Evolutionary conservation across 2,329 filamentous ascomycete genomes (phyloP).

Genomic region (Ophiocordyceps australis): DNA sequence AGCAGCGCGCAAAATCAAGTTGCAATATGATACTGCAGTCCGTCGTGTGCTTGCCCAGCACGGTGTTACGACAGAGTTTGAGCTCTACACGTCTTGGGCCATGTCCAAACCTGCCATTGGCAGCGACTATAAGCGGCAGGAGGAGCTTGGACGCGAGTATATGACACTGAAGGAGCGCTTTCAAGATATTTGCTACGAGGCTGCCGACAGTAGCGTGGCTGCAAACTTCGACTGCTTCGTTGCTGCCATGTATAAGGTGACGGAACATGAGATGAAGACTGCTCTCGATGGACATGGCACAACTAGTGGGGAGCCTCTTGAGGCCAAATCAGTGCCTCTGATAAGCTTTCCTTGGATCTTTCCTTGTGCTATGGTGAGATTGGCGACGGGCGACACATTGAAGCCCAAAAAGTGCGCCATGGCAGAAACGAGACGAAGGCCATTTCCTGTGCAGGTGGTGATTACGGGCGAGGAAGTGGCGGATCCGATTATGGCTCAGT

Average conservation of each 20-base stretch:
- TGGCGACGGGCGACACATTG: conserved; percentile 10
- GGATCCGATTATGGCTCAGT: no score
- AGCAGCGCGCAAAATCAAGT: conserved; percentile 49
- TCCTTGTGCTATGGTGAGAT: conserved; percentile 30
- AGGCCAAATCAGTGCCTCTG: conserved; percentile 46
- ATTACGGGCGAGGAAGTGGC: no score
- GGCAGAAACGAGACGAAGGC: conserved; percentile 3
- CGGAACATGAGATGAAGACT: conserved; percentile 47
- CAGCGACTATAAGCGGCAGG: conserved; percentile 71
- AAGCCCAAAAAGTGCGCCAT: conserved; percentile 6
- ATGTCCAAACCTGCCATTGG: conserved; percentile 54
- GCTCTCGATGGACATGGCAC: conserved; percentile 29
- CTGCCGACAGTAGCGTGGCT: conserved; percentile 40
- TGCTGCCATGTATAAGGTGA: conserved; percentile 76
- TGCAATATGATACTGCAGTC: conserved; percentile 58
- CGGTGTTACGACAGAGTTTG: conserved; percentile 73
- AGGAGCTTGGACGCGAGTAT: conserved; percentile 58
- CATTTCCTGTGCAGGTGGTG: no score
- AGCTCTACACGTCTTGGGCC: conserved; percentile 78
- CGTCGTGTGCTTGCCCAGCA: conserved; percentile 71
- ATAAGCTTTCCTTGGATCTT: conserved; percentile 96
- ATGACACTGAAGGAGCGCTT: conserved; percentile 50
- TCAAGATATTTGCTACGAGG: conserved; percentile 44
- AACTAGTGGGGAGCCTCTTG: conserved; percentile 13
- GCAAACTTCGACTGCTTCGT: conserved; percentile 51